phyloP scores from a whole-genome alignment of 306 rosid genomes.

The Cucumis melo region DNA sequence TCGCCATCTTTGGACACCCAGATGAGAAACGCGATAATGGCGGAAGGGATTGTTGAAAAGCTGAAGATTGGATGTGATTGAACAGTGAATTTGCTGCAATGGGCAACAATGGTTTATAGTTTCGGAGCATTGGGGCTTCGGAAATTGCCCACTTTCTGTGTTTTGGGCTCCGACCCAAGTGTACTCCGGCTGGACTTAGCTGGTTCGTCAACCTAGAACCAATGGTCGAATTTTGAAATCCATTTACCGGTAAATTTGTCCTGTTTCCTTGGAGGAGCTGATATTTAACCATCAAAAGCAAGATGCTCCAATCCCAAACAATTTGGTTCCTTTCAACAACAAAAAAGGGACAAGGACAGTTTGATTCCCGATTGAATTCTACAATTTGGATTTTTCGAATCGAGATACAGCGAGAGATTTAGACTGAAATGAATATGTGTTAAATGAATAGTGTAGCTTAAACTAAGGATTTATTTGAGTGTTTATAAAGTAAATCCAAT shows the following conservation, averaged over 20 bases:
- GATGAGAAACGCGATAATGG: background rate
- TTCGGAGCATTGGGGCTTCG: conserved; percentile 3
- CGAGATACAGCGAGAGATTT: too few relatives aligned
- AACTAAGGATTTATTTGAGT: too few relatives aligned
- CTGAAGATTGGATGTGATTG: background rate
- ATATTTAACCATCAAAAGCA: background rate
- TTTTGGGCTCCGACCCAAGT: conserved; percentile 2
- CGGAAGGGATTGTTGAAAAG: background rate
- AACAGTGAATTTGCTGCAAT: background rate
- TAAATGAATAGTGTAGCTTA: too few relatives aligned
- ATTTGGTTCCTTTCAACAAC: too few relatives aligned
- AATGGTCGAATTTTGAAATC: background rate
- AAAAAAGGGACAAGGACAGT: too few relatives aligned
- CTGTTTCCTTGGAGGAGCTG: background rate
- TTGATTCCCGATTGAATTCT: too few relatives aligned
- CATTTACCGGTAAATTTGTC: background rate
- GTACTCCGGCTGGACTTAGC: conserved; percentile 1
- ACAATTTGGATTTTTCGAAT: too few relatives aligned
- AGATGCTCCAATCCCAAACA: too few relatives aligned
- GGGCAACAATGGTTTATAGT: background rate
- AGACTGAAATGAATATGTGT: too few relatives aligned
- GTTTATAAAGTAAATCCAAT: too few relatives aligned
- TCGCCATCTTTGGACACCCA: conserved; percentile 7
- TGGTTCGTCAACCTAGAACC: background rate
- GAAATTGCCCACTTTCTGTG: background rate